Percentiles rank a stretch among this genome's conserved stretches.
phyloP scores from a whole-genome alignment of 1,284 basidiomycete species.

The Marasmius tenuissimus region DNA sequence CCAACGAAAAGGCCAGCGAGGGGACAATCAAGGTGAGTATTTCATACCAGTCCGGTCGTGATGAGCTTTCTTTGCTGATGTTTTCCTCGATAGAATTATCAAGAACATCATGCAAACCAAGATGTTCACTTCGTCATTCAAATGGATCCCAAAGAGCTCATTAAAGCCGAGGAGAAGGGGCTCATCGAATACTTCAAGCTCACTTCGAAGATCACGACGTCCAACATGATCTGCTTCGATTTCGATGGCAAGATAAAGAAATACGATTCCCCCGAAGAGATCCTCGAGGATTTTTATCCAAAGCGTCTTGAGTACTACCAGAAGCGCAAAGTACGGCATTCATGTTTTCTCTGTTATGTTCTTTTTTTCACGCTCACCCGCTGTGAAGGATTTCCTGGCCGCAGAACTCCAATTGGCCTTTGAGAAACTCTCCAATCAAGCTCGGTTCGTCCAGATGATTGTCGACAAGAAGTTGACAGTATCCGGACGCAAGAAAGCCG shows the following conservation, averaged over 20 bases:
- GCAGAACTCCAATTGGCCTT: constrained; percentile 82
- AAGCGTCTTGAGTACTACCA: constrained; percentile 90
- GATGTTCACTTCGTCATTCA: constrained; percentile 90
- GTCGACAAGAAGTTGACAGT: constrained; percentile 87
- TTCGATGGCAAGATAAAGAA: constrained; percentile 95
- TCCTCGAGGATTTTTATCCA: constrained; percentile 93
- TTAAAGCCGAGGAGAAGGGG: constrained; percentile 89
- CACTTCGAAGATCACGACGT: constrained; percentile 78
- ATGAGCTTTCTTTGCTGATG: neutral
- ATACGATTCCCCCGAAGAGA: constrained; percentile 88
- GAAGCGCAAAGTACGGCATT: constrained; percentile 79
- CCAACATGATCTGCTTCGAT: constrained; percentile 99
- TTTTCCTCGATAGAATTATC: constrained; percentile 73
- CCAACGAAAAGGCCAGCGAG: constrained; percentile 66
- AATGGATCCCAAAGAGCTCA: constrained; percentile 80
- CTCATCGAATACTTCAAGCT: constrained; percentile 93
- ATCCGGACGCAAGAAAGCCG: constrained; percentile 88
- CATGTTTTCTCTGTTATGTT: neutral
- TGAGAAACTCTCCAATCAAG: constrained; percentile 92
- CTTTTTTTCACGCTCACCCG: neutral
- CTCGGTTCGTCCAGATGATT: constrained; percentile 97
- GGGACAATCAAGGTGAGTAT: constrained; percentile 61
- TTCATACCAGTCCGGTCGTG: neutral
- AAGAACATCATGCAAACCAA: constrained; percentile 93
- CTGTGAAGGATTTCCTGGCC: constrained; percentile 76